Evolutionary conservation across 148 eudicot species (phyloP), one percentile per base, ranked within the genome.

Genomic region (Spergularia bocconei): DNA sequence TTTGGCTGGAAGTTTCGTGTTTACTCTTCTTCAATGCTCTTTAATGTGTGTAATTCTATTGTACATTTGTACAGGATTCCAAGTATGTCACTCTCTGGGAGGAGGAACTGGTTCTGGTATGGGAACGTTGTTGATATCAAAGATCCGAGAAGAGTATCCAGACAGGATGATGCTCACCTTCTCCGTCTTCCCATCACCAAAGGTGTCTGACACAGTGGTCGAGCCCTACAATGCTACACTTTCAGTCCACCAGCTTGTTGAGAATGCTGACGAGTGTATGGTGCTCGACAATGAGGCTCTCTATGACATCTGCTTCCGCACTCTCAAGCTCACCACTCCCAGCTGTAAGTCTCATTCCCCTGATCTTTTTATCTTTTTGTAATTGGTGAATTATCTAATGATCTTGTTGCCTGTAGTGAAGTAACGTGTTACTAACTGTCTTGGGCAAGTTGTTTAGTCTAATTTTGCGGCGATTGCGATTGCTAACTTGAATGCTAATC

Each of bases 221-320:
- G 91, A 88, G 75, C 91, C 91, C 0, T 88, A 88, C 76, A 88
- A 88, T n/a, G 91, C 91, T 71, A 88, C 91, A 12, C 89, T 88
- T 52, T 88, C 91, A 0, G 91, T 88, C 8, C 78, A 79, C 69
- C 82, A 79, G 71, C 82, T 79, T 29, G 82, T 79, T n/a, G 82
- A 79, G 70, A 79, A 79, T 29, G 82, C 82, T 7, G 82, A 79
- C 10, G 82, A 79, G 66, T 79, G 82, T 73, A 79, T 79, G 82
- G 82, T 79, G 17, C 78, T 79, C 11, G 82, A 79, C 64, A 79
- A 79, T 41, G 82, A 79, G 65, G 82, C 82, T 29, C 84, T 88
- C 79, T 88, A 86, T 53, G 91, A 88, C 68, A 88, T 88, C 47
- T 88, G 91, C 55, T 86, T 88, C 79, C 88, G 89, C n/a, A 88